Conservation (phyloP, 352 stramenopile species). For the Pythium volutum region DNA sequence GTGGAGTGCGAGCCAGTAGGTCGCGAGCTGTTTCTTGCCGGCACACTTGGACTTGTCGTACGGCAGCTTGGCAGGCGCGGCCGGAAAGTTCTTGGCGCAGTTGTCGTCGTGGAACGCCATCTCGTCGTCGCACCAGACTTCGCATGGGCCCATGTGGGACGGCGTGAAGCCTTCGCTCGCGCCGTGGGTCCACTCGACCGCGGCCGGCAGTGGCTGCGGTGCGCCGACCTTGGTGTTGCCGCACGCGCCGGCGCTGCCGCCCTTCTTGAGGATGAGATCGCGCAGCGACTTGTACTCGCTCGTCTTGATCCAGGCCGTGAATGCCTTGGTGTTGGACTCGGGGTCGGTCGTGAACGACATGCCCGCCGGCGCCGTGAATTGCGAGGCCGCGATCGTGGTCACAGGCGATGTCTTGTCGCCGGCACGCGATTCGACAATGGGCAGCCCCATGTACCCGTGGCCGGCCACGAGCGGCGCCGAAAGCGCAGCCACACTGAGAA, state of each 20-base stretch:
- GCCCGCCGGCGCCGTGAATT: slow-evolving; percentile 1
- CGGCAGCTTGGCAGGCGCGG: slow-evolving; percentile 5
- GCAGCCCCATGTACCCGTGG: slow-evolving; percentile 16
- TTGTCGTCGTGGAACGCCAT: slow-evolving; percentile 18
- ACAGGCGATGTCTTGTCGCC: slow-evolving; percentile 3
- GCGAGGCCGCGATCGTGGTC: slow-evolving; percentile 2
- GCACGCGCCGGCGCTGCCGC: neutral
- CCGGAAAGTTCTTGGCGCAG: slow-evolving; percentile 17
- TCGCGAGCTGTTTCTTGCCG: slow-evolving; percentile 25
- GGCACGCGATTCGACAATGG: neutral
- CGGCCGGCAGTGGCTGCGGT: slow-evolving; percentile 7
- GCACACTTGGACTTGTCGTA: slow-evolving; percentile 28
- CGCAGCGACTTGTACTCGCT: slow-evolving; percentile 20
- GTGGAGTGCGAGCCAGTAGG: slow-evolving; percentile 33
- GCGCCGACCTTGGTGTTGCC: neutral
- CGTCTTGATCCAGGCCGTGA: slow-evolving; percentile 17
- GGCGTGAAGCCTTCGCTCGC: slow-evolving; percentile 19
- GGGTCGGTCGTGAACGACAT: slow-evolving; percentile 11
- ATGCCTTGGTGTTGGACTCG: slow-evolving; percentile 15
- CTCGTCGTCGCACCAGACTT: slow-evolving; percentile 21
- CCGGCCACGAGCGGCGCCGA: slow-evolving; percentile 14
- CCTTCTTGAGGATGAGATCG: slow-evolving; percentile 19
- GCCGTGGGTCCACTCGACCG: slow-evolving; percentile 11
- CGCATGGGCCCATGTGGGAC: slow-evolving; percentile 24
- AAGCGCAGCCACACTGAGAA: slow-evolving; percentile 6